Evolutionary conservation across 768 basidiomycete species (phyloP).

Genomic region (Coprinopsis marcescibilis): DNA sequence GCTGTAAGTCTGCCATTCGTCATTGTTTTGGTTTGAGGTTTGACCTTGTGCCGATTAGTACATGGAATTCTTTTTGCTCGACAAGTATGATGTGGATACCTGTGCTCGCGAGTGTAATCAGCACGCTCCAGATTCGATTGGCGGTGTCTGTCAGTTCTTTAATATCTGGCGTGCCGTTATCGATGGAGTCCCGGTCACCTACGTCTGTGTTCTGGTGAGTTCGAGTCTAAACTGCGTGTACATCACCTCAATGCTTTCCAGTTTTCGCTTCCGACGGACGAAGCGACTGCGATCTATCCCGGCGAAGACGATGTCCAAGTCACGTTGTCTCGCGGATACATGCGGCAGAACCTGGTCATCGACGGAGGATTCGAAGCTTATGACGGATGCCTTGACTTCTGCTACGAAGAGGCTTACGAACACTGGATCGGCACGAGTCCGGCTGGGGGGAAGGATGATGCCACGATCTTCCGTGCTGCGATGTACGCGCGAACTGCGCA

Average conservation of each 20-base stretch:
- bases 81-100: slow-evolving; percentile 39
- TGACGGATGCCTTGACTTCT: slow-evolving; percentile 33
- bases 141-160: slow-evolving; percentile 45
- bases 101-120: slow-evolving; percentile 40
- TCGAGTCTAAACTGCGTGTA: background rate
- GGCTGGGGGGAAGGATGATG: slow-evolving; percentile 32
- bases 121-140: slow-evolving; percentile 32
- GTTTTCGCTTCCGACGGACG: slow-evolving; percentile 40
- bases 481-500: slow-evolving; percentile 35
- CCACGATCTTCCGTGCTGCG: slow-evolving; percentile 37
- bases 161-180: slow-evolving; percentile 50
- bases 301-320: slow-evolving; percentile 41
- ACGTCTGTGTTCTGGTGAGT: slow-evolving; percentile 44
- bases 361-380: slow-evolving; percentile 43
- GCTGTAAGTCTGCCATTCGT: no score
- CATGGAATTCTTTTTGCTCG: slow-evolving; percentile 45
- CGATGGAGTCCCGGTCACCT: slow-evolving; percentile 37
- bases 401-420: slow-evolving; percentile 29
- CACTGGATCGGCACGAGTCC: slow-evolving; percentile 37
- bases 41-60: no score
- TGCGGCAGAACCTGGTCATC: slow-evolving; percentile 28
- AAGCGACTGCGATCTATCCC: slow-evolving; percentile 38
- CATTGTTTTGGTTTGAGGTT: no score
- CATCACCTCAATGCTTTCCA: slow-evolving; percentile 12
- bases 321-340: slow-evolving; percentile 42